Conservation (phyloP, 768 basidiomycete genomes). For the Chiua virens region DNA sequence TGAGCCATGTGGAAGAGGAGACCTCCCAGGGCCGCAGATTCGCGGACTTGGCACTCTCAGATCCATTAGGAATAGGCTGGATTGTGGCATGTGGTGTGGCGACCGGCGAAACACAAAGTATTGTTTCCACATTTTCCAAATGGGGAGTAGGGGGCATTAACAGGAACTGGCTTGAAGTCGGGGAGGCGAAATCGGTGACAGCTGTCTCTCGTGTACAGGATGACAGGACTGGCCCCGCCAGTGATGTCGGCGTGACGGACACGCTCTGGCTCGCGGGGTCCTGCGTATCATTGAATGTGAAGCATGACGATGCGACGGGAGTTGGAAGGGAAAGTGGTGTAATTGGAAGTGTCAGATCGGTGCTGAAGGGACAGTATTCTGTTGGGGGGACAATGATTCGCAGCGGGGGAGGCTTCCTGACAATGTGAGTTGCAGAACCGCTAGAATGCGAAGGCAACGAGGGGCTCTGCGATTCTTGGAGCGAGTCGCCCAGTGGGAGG, state of each 20-base stretch:
- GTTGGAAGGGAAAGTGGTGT: constrained; percentile 27
- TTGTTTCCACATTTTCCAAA: constrained; percentile 7
- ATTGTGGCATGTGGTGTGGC: constrained; percentile 3
- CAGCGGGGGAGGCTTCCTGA: constrained; percentile 20
- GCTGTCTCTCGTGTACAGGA: constrained; percentile 6
- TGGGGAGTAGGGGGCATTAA: constrained; percentile 27
- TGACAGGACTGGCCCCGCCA: constrained; percentile 1
- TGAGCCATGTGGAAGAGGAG: constrained; percentile 31
- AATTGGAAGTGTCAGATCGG: constrained; percentile 31
- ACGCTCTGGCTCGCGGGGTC: constrained; percentile 8
- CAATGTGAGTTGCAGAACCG: constrained; percentile 10
- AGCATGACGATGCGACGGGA: constrained; percentile 28
- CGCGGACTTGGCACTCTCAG: constrained; percentile 5
- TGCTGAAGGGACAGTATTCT: constrained; percentile 35
- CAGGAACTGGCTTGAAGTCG: constrained; percentile 28
- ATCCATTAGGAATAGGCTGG: constrained; percentile 6
- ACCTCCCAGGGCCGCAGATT: constrained; percentile 21
- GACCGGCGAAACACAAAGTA: constrained; percentile 12
- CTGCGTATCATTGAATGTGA: constrained; percentile 19
- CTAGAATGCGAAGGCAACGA: neutral
- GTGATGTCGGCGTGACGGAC: constrained; percentile 8
- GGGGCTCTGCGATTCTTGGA: constrained; percentile 7
- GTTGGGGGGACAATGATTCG: constrained; percentile 34
- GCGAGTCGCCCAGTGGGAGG: constrained; percentile 9
- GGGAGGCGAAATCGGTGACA: constrained; percentile 22